Conservation (phyloP, 2,329 filamentous ascomycete genomes). For the Rhinocladiella mackenziei region DNA sequence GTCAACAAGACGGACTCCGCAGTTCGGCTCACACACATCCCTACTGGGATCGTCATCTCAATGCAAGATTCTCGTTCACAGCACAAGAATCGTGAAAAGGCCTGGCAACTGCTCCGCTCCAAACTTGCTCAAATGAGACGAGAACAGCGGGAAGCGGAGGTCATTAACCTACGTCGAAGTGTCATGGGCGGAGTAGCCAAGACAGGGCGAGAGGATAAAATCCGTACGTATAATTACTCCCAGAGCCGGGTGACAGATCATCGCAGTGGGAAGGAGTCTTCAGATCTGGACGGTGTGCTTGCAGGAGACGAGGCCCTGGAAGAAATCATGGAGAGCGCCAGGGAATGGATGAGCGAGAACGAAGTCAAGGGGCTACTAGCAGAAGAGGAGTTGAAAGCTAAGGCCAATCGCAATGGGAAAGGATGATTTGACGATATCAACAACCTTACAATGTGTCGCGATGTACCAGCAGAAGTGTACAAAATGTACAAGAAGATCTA, state of each 20-base stretch:
- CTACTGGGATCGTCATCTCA: constrained; percentile 78
- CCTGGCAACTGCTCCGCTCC: constrained; percentile 79
- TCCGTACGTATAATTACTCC: constrained; percentile 81
- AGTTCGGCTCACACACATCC: constrained; percentile 83
- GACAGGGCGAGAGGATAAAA: constrained; percentile 88
- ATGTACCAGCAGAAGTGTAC: too few species aligned
- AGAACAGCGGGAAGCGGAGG: constrained; percentile 78
- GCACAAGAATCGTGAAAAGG: constrained; percentile 78
- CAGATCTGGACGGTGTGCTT: constrained; percentile 77
- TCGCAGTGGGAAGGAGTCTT: constrained; percentile 71
- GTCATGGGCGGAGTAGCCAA: constrained; percentile 71
- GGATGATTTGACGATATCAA: too few species aligned
- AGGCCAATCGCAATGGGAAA: constrained; percentile 10
- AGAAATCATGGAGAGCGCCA: constrained; percentile 71
- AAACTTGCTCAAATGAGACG: constrained; percentile 74
- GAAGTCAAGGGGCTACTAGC: constrained; percentile 69
- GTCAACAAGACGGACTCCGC: constrained; percentile 98
- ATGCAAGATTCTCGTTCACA: constrained; percentile 94
- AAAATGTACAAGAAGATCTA: too few species aligned
- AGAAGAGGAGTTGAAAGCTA: constrained; percentile 53
- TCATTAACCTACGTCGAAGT: constrained; percentile 68
- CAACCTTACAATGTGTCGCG: too few species aligned
- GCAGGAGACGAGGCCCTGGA: constrained; percentile 69
- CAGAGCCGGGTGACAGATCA: constrained; percentile 86
- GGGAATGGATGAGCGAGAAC: constrained; percentile 67